A percentile compares a stretch with the other conserved stretches of the same genome.
These are phyloP conservation scores for Lactarius hengduanensis DNA, from an alignment of 768 basidiomycete species.

Conservation along the genomic window DNA sequence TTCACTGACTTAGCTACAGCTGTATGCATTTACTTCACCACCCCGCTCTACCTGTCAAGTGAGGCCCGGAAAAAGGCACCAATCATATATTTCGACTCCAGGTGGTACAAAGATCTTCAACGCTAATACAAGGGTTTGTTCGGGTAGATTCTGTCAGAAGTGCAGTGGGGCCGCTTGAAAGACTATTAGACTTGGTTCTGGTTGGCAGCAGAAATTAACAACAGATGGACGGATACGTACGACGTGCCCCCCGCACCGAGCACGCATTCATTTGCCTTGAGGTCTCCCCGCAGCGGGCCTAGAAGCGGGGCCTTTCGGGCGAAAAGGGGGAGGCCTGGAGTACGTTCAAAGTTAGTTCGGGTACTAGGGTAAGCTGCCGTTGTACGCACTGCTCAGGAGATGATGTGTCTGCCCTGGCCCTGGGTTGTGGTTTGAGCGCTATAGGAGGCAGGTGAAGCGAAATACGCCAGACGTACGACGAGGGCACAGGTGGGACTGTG, in stretches of 20 bases:
- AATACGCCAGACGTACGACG: background rate
- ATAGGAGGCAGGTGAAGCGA: background rate
- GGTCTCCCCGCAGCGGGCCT: background rate
- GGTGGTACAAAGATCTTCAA: background rate
- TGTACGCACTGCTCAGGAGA: constrained; percentile 5
- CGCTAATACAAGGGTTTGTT: background rate
- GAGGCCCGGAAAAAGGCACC: no score
- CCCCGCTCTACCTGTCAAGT: no score
- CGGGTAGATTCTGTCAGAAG: background rate
- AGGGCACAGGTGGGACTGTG: background rate
- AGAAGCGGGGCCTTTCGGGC: constrained; percentile 13
- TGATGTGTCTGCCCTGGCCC: background rate
- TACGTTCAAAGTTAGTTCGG: background rate
- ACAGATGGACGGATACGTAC: background rate
- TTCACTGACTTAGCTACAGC: no score
- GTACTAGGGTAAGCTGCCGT: background rate
- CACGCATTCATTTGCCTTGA: background rate
- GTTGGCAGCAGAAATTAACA: background rate
- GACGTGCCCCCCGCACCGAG: background rate
- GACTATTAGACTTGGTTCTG: background rate
- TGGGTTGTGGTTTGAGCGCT: background rate
- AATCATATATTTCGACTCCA: no score
- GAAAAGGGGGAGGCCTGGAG: constrained; percentile 3
- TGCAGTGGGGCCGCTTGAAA: background rate
- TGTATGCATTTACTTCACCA: no score